A percentile compares a stretch with the other conserved stretches of the same genome.
Conservation (phyloP, 2,329 filamentous ascomycete genomes). For the Talaromyces sp. region DNA sequence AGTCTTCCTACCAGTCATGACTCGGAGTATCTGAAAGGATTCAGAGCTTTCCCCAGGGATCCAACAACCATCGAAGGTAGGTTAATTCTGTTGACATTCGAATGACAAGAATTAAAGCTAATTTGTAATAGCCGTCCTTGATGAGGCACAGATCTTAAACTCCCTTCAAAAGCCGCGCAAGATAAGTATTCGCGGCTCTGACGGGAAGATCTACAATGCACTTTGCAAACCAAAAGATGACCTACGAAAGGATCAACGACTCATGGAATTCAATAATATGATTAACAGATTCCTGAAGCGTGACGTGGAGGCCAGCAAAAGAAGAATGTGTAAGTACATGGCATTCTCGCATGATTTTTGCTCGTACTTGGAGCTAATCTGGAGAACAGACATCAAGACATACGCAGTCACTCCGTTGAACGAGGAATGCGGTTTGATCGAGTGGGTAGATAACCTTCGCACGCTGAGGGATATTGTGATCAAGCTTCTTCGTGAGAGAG, state of each 20-base stretch:
- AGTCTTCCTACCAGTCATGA: slow-evolving; percentile 75
- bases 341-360: no score
- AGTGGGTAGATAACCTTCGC: slow-evolving; percentile 97
- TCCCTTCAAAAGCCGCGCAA: slow-evolving; percentile 92
- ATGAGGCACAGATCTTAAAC: slow-evolving; percentile 86
- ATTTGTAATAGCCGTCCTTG: slow-evolving; percentile 62
- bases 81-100: slow-evolving; percentile 4
- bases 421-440: slow-evolving; percentile 95
- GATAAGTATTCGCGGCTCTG: slow-evolving; percentile 82
- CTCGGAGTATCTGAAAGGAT: slow-evolving; percentile 65
- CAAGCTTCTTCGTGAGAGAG: slow-evolving; percentile 73
- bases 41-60: slow-evolving; percentile 85
- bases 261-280: slow-evolving; percentile 99
- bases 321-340: slow-evolving; percentile 67
- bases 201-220: slow-evolving; percentile 85
- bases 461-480: slow-evolving; percentile 90
- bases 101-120: slow-evolving; percentile 13
- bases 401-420: slow-evolving; percentile 96
- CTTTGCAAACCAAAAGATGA: slow-evolving; percentile 99
- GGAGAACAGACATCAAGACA: slow-evolving; percentile 73
- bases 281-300: slow-evolving; percentile 94
- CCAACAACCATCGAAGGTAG: slow-evolving; percentile 73
- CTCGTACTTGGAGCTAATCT: background rate
- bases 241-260: slow-evolving; percentile 90
- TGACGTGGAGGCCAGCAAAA: slow-evolving; percentile 85